phyloP scores from a whole-genome alignment of 345 rosid species.

The Brassica rapa region DNA sequence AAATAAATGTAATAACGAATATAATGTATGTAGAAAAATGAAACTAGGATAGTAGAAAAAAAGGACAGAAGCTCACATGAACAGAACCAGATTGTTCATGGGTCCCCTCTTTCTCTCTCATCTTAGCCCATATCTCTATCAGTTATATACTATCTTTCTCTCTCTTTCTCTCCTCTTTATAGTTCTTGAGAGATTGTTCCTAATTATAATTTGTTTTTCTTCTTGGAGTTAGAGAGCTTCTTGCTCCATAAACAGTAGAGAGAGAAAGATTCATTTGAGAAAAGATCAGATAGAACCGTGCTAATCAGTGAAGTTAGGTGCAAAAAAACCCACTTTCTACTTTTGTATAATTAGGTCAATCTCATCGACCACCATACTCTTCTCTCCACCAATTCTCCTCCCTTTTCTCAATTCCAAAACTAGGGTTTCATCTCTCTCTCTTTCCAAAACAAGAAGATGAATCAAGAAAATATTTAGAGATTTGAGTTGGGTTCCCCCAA shows the following conservation, averaged over 20 bases:
- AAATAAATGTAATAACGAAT: constrained; percentile 25
- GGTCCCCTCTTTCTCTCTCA: constrained; percentile 26
- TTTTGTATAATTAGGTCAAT: constrained; percentile 46
- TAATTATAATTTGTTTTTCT: constrained; percentile 7
- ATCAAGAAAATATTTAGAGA: constrained; percentile 33
- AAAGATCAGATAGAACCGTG: constrained; percentile 22
- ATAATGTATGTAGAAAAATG: constrained; percentile 21
- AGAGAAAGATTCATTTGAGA: constrained; percentile 14
- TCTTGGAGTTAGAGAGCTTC: constrained; percentile 20
- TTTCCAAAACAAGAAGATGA: constrained; percentile 43
- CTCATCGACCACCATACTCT: constrained; percentile 35
- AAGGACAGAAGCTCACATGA: constrained; percentile 48
- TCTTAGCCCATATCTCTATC: constrained; percentile 37
- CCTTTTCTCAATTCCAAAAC: constrained; percentile 9
- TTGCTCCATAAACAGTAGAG: constrained; percentile 28
- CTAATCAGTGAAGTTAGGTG: constrained; percentile 42
- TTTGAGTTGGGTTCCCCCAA: background rate
- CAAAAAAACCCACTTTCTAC: constrained; percentile 30
- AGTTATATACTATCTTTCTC: constrained; percentile 3
- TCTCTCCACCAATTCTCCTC: constrained; percentile 21
- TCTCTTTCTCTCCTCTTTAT: background rate
- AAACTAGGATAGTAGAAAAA: constrained; percentile 39
- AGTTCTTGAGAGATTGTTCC: constrained; percentile 27
- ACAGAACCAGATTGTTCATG: constrained; percentile 46
- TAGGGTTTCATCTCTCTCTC: constrained; percentile 37